Percentiles rank a stretch among this genome's conserved stretches.
These are phyloP conservation scores for Cercospora citrullina DNA, from an alignment of 2,329 filamentous ascomycete genomes.

Conservation along the genomic window DNA sequence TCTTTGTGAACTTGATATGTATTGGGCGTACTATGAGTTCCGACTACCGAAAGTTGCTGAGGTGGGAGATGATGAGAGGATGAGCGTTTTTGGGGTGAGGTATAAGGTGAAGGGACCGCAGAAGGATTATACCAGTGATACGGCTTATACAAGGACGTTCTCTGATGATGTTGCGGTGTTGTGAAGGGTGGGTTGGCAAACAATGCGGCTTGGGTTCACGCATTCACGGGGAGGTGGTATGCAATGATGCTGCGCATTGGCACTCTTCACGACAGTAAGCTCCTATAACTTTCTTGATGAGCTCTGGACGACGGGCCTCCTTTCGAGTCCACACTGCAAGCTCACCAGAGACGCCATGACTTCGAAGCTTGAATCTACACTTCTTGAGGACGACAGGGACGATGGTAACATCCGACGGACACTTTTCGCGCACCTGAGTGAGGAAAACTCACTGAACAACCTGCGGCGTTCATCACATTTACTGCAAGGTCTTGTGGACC, in stretches of 20 bases:
- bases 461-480: slow-evolving; percentile 24
- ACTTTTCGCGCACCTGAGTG: slow-evolving; percentile 23
- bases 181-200: slow-evolving; percentile 1
- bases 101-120: slow-evolving; percentile 43
- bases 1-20: slow-evolving; percentile 70
- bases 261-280: slow-evolving; percentile 9
- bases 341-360: slow-evolving; percentile 12
- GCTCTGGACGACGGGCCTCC: not conserved
- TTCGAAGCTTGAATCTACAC: slow-evolving; percentile 25
- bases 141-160: slow-evolving; percentile 37
- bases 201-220: not conserved
- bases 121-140: slow-evolving; percentile 42
- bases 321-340: no score
- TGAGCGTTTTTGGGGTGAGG: slow-evolving; percentile 40
- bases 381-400: slow-evolving; percentile 18
- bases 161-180: slow-evolving; percentile 20
- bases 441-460: slow-evolving; percentile 17
- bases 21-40: slow-evolving; percentile 70
- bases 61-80: slow-evolving; percentile 28
- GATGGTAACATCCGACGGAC: slow-evolving; percentile 13
- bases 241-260: not conserved
- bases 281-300: not conserved
- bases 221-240: slow-evolving; percentile 5
- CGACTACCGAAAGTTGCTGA: slow-evolving; percentile 34
- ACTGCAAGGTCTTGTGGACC: slow-evolving; percentile 6